A percentile compares a stretch with the other conserved stretches of the same genome.
These are phyloP conservation scores for Filosporella fistucella DNA, from an alignment of 495 filamentous ascomycete species.

Conservation along the genomic window DNA sequence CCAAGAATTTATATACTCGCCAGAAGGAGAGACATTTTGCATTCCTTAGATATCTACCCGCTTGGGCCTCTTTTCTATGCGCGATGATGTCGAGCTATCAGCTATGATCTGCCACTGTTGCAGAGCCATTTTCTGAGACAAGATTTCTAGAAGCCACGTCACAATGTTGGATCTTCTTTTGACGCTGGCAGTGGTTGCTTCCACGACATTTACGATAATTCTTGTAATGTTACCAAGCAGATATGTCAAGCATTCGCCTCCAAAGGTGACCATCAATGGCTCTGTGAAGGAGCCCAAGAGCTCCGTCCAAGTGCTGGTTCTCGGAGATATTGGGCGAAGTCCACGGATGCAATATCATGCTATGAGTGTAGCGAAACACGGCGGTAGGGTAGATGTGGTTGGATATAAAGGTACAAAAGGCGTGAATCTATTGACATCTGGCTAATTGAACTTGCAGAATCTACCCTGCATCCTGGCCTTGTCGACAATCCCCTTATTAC, in stretches of 20 bases:
- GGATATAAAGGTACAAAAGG: constrained; percentile 68
- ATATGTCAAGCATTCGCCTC: constrained; percentile 23
- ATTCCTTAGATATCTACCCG: too few relatives aligned
- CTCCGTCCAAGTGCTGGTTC: constrained; percentile 79
- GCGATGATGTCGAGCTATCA: too few relatives aligned
- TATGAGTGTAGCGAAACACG: constrained; percentile 81
- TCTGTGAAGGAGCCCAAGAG: constrained; percentile 23
- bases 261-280: constrained; percentile 9
- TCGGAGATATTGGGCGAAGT: constrained; percentile 95
- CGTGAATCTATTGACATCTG: background rate
- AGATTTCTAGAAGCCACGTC: constrained; percentile 8
- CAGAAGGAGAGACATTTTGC: too few relatives aligned
- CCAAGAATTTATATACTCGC: too few relatives aligned
- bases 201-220: constrained; percentile 20
- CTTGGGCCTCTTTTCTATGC: too few relatives aligned
- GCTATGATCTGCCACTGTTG: too few relatives aligned
- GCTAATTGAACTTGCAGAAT: constrained; percentile 21
- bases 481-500: constrained; percentile 47
- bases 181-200: constrained; percentile 21
- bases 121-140: too few relatives aligned
- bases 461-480: constrained; percentile 68
- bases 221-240: constrained; percentile 22
- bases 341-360: constrained; percentile 99
- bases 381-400: constrained; percentile 76
- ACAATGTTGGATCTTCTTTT: constrained; percentile 22